Evolutionary conservation across 1,284 basidiomycete genomes (phyloP).

Genomic region (Caloboletus inedulis): DNA sequence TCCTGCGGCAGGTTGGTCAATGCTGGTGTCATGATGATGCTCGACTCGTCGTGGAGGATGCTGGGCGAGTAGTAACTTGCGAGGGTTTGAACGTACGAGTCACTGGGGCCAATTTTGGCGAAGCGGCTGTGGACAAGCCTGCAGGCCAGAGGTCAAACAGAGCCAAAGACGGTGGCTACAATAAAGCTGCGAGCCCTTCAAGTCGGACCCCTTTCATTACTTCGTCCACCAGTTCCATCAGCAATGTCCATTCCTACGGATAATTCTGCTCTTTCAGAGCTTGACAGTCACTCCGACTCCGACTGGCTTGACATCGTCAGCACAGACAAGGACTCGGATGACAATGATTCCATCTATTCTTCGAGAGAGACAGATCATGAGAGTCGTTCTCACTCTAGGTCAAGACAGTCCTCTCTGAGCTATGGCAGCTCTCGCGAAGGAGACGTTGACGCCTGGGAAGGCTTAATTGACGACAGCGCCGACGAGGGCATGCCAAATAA

Average conservation of each 20-base stretch:
- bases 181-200: conserved; percentile 17
- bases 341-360: conserved; percentile 60
- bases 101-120: conserved; percentile 1
- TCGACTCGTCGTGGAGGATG: neutral
- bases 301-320: conserved; percentile 76
- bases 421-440: conserved; percentile 59
- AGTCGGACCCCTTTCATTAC: conserved; percentile 29
- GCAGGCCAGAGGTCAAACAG: conserved; percentile 25
- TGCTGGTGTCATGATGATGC: conserved; percentile 4
- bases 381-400: conserved; percentile 49
- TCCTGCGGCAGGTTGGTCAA: conserved; percentile 40
- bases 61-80: neutral
- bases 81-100: neutral
- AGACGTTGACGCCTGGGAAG: conserved; percentile 72
- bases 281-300: conserved; percentile 67
- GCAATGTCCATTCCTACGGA: conserved; percentile 30
- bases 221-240: conserved; percentile 30
- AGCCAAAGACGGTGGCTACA: conserved; percentile 28
- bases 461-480: conserved; percentile 57
- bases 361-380: conserved; percentile 57
- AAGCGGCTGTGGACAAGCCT: conserved; percentile 12
- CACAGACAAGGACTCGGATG: conserved; percentile 59
- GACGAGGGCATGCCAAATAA: conserved; percentile 42
- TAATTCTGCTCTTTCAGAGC: conserved; percentile 49
- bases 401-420: conserved; percentile 65